phyloP scores from a whole-genome alignment of 129 eudicot species.

The Centaurea solstitialis region DNA sequence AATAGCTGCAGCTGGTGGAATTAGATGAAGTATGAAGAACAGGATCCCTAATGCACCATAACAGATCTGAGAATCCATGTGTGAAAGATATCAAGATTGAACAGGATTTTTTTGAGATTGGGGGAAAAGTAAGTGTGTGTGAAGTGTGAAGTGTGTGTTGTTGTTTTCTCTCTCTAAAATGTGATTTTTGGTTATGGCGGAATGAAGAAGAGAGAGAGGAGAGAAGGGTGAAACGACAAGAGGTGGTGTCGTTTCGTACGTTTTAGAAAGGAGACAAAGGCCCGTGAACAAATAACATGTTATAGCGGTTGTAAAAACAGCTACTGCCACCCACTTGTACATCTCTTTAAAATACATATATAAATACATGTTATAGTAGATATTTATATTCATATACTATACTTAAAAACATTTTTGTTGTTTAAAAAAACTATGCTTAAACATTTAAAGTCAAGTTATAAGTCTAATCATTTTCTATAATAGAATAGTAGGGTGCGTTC shows the following conservation, averaged over 20 bases:
- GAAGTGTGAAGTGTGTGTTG: not conserved
- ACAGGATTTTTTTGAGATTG: slow-evolving; percentile 3
- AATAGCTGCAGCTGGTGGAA: slow-evolving; percentile 10
- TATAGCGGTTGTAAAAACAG: slow-evolving; percentile 23
- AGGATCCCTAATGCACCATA: slow-evolving; percentile 43
- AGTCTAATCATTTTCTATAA: too few species aligned
- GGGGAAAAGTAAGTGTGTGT: not conserved
- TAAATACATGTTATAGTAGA: too few species aligned
- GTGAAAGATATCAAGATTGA: slow-evolving; percentile 11
- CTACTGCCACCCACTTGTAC: slow-evolving; percentile 21
- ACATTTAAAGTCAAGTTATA: not conserved
- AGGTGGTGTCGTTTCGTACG: slow-evolving; percentile 17
- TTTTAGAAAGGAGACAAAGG: slow-evolving; percentile 11
- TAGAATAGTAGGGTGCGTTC: too few species aligned
- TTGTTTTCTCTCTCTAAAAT: not conserved
- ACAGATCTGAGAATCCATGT: slow-evolving; percentile 70
- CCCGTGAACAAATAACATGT: slow-evolving; percentile 31
- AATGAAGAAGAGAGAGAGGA: not conserved
- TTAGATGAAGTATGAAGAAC: slow-evolving; percentile 20
- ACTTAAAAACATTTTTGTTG: not conserved
- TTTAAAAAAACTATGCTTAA: too few species aligned
- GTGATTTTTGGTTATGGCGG: slow-evolving; percentile 25
- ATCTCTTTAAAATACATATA: not conserved
- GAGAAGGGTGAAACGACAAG: not conserved
- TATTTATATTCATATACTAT: not conserved